These are phyloP conservation scores for Globisporangium recalcitrans DNA, from an alignment of 352 stramenopile species.

Conservation along the genomic window DNA sequence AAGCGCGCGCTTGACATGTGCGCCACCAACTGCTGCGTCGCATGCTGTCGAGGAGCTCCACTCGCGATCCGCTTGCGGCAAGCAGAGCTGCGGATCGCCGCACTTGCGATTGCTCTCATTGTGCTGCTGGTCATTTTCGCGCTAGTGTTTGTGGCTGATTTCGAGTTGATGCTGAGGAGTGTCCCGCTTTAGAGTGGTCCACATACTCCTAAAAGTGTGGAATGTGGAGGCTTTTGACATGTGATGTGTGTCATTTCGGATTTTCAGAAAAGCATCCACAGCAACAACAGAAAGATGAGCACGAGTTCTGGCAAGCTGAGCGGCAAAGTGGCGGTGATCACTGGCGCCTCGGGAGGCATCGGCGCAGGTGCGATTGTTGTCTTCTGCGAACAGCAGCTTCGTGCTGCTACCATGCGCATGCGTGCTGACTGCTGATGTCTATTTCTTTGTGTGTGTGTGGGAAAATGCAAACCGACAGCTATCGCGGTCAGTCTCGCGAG, in stretches of 20 bases:
- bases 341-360: constrained; percentile 86
- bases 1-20: background rate
- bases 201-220: constrained; percentile 3
- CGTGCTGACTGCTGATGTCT: background rate
- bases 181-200: background rate
- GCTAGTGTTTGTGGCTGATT: background rate
- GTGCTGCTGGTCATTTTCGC: background rate
- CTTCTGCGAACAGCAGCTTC: background rate
- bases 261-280: background rate
- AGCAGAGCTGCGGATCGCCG: background rate
- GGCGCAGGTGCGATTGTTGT: constrained; percentile 36
- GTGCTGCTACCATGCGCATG: background rate
- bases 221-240: background rate
- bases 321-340: constrained; percentile 84
- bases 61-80: background rate
- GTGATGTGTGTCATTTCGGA: background rate
- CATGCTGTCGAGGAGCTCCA: background rate
- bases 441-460: background rate
- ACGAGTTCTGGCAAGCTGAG: constrained; percentile 28
- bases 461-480: constrained; percentile 13
- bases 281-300: background rate
- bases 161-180: background rate
- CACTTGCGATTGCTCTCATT: background rate
- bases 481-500: constrained; percentile 71
- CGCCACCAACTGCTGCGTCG: too few relatives aligned